Base-by-base conservation (phyloP, 768 basidiomycete species). In the Phlebiopsis gigantea region DNA sequence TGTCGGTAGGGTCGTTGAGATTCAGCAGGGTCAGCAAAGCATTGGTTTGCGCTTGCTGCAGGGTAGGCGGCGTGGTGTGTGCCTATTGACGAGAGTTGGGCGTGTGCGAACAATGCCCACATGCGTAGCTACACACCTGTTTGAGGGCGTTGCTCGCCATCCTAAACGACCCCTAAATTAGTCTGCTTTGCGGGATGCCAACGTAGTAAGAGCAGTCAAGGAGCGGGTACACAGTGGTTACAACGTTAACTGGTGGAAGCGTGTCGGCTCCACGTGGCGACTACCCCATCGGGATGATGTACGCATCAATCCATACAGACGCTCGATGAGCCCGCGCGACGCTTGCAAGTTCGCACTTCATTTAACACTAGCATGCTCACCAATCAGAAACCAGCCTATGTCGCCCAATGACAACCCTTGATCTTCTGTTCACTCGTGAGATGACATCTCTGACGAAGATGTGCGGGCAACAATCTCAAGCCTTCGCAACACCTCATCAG, bases 31-130 rank as follows among this genome's bases (percentile, higher is more conserved):
- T 79, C 25, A 95, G 80, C 34, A 99, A 77, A 2, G 94, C 88
- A 60, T 81, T 78, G 14, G 93, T 93, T 73, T 98, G 97, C 3
- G 86, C 80, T 68, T 93, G 87, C 64, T 97, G 93, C 46, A 99
- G 79, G 2, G 92, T 90, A 45, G 75, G 68, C 42, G 79, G 67
- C 8, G 80, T 66, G 49, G 74, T 70, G 30, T 69, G 72, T 66
- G 79, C 59, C 71, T 71, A 42, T 45, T 46, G 46, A 9, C 9
- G 46, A 46, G 9, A 17, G 43, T 21, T 46, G 47, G 17, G 46
- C 24, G 5, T 22, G 9, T 19, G 28, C 9, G 55, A 24, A 5
- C 19, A 22, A 7, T 26, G 29, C 15, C 15, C 24, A 24, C 7
- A 5, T 6, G 7, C 8, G 47, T 8, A 48, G 26, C 19, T 14